Evolutionary conservation across 306 rosid genomes (phyloP), one percentile per base, ranked within the genome.

Genomic region (Trifolium pratense): DNA sequence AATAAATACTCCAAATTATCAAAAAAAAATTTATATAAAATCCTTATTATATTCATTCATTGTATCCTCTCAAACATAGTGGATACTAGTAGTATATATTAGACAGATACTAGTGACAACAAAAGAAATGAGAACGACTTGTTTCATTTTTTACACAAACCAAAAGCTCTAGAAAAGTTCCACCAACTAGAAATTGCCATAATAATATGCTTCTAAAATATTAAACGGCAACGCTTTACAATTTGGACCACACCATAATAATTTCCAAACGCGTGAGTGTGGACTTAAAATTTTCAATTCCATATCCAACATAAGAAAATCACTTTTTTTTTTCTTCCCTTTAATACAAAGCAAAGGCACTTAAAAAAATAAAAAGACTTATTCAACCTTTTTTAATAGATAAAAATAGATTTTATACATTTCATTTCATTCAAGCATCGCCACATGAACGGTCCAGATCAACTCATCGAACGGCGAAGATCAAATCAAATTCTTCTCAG

Each of bases 401-500:
- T 78, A 8, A 9, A 34, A 29, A 29, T 29, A 9, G 53, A 11
- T 75, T 65, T 62, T 75, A 74, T 68, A 70, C 52, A 75, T n/a
- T n/a, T 62, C 72, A 56, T 56, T 18, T 9, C 57, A 80, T 12
- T 29, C 17, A 60, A 39, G 84, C 76, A 43, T 43, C 17, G 49
- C 20, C 29, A 45, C 26, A 16, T 4, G 60, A 51, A 73, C 75
- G 75, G 68, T 56, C 40, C 61, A 16, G 68, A 67, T 79, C 67
- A 80, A 70, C 58, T 66, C 21, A 20, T 5, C 25, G 56, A 34
- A 62, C 79, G 80, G 75, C 12, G 16, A 36, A 20, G 70, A 78
- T 90, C 48, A 86, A 78, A 93, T 93, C 88, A 91, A 76, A 93
- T 93, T 86, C 71, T 93, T 37, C 79, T 69, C 5, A 93, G 87